Evolutionary conservation across 345 rosid genomes (phyloP).

Genomic region (Boechera stricta): DNA sequence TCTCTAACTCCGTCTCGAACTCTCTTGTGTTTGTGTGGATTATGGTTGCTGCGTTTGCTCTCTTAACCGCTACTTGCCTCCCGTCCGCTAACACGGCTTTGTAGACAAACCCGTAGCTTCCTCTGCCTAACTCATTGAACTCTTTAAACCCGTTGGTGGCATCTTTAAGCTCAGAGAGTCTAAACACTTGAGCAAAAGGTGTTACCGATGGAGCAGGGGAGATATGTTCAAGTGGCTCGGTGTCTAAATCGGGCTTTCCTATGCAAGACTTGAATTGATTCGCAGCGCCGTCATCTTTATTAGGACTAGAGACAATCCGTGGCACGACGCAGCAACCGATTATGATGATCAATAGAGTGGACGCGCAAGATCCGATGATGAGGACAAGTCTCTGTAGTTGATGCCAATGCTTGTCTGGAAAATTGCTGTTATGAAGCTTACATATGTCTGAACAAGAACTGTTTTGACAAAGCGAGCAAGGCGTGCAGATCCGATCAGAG

Average conservation of each 20-base stretch:
- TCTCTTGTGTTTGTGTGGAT: constrained; percentile 82
- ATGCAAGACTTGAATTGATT: constrained; percentile 62
- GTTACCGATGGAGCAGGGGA: constrained; percentile 50
- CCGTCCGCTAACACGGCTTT: constrained; percentile 83
- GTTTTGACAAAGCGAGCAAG: constrained; percentile 95
- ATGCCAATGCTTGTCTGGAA: constrained; percentile 59
- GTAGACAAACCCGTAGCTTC: constrained; percentile 92
- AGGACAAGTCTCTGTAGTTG: constrained; percentile 51
- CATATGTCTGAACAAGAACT: constrained; percentile 76
- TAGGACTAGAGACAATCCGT: constrained; percentile 37
- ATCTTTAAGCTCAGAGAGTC: constrained; percentile 87
- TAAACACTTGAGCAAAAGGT: constrained; percentile 72
- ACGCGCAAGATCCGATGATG: constrained; percentile 55
- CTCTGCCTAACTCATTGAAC: constrained; percentile 89
- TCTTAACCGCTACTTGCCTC: constrained; percentile 83
- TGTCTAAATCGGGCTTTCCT: constrained; percentile 60
- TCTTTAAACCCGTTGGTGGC: constrained; percentile 95
- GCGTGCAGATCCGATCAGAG: constrained; percentile 75
- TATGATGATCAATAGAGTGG: constrained; percentile 53
- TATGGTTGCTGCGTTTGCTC: constrained; percentile 94
- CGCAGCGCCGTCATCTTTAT: constrained; percentile 54
- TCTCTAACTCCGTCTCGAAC: constrained; percentile 77
- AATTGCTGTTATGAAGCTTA: constrained; percentile 50
- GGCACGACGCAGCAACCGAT: constrained; percentile 62
- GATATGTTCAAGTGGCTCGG: constrained; percentile 46